Evolutionary conservation across 1,139 yeast genomes (phyloP).

Genomic region (Saccharomyces hybrid): DNA sequence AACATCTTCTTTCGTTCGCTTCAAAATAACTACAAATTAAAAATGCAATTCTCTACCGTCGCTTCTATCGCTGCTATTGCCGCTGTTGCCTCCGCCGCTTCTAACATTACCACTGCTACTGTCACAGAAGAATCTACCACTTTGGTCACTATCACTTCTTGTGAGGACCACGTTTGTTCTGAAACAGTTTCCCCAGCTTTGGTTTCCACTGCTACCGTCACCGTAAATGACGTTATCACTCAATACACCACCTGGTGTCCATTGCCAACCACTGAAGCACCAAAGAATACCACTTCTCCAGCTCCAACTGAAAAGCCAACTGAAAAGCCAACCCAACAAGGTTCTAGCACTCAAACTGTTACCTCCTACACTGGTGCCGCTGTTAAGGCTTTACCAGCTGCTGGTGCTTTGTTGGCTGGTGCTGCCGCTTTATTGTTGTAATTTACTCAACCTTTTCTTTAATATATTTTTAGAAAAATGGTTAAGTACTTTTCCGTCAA

Average conservation of each 20-base stretch:
- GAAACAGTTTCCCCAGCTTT: conserved; percentile 32
- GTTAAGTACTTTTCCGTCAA: background rate
- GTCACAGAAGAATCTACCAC: conserved; percentile 34
- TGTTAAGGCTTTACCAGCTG: conserved; percentile 33
- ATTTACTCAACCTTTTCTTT: conserved; percentile 6
- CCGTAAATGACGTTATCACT: conserved; percentile 30
- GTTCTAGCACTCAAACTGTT: conserved; percentile 6
- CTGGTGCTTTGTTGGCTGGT: conserved; percentile 35
- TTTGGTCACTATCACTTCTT: conserved; percentile 45
- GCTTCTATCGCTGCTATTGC: conserved; percentile 31
- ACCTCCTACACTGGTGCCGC: conserved; percentile 32
- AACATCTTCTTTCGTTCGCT: conserved; percentile 23
- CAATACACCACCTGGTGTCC: conserved; percentile 34
- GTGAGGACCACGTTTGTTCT: conserved; percentile 33
- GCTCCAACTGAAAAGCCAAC: conserved; percentile 6
- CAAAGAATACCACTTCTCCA: conserved; percentile 5
- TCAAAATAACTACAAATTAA: conserved; percentile 10
- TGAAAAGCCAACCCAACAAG: conserved; percentile 5
- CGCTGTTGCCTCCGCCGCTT: conserved; percentile 32
- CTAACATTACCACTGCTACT: conserved; percentile 34
- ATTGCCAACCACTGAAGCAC: conserved; percentile 18
- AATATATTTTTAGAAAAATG: background rate
- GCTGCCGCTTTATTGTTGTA: conserved; percentile 35
- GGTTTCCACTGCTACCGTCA: conserved; percentile 33
- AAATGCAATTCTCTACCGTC: conserved; percentile 35